Percentiles rank a stretch among this genome's conserved stretches.
Evolutionary conservation across 1,139 yeast genomes (phyloP).

Genomic region (Hyphopichia wangnamkhiaoensis): DNA sequence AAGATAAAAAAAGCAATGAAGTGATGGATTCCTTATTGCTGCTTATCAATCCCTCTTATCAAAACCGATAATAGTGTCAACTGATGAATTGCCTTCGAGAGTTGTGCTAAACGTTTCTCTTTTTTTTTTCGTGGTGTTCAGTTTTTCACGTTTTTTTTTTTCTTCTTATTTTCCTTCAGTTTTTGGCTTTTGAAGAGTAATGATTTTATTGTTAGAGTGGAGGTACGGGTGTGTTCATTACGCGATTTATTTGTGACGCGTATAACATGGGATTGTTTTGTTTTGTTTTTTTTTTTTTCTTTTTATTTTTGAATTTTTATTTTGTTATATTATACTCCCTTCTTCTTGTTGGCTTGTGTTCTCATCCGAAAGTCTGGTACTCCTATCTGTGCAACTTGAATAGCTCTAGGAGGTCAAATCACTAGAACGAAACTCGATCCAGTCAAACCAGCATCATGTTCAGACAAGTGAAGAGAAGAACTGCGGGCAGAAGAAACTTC

Average conservation of each 20-base stretch:
- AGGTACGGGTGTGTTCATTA: background rate
- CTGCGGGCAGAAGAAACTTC: constrained; percentile 73
- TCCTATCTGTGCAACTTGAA: no score
- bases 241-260: background rate
- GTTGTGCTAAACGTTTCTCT: constrained; percentile 1
- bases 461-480: constrained; percentile 72
- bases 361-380: no score
- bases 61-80: background rate
- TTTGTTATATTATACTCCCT: no score
- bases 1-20: no score
- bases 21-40: no score
- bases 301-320: no score
- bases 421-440: background rate
- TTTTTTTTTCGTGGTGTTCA: constrained; percentile 2
- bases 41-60: background rate
- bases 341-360: no score
- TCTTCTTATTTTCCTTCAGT: background rate
- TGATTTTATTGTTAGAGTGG: background rate
- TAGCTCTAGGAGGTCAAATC: no score
- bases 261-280: background rate
- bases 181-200: background rate
- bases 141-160: background rate
- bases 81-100: background rate
- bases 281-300: no score
- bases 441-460: constrained; percentile 48